Conservation (phyloP, 169 alveolate species). For the Cystoisospora suis region DNA sequence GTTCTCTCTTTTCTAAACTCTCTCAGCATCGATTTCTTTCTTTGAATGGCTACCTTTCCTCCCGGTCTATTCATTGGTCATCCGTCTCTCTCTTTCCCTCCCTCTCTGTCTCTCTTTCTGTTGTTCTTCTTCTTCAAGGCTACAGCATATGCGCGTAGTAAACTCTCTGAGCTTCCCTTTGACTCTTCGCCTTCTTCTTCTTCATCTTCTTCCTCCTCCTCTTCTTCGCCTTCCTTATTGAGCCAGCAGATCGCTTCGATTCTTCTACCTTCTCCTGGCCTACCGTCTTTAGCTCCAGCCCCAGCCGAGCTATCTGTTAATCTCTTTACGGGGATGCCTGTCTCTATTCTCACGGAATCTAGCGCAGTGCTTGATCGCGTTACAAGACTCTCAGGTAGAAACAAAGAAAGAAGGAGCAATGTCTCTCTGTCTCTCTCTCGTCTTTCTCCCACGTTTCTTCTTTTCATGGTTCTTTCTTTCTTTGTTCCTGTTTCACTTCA, state of each 20-base stretch:
- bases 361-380: conserved; percentile 15
- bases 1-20: background rate
- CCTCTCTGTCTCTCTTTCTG: background rate
- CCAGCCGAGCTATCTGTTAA: background rate
- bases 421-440: background rate
- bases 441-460: no score
- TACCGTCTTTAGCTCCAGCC: background rate
- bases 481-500: no score
- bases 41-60: background rate
- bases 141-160: background rate
- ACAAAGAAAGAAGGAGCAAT: background rate
- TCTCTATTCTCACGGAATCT: background rate
- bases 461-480: no score
- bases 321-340: conserved; percentile 27
- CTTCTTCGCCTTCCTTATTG: background rate
- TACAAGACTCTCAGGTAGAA: conserved; percentile 19
- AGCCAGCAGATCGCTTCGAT: background rate
- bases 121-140: background rate
- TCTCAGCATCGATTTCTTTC: background rate
- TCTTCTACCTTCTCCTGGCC: background rate
- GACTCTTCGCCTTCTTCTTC: background rate
- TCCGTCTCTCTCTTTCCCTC: background rate
- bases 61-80: background rate
- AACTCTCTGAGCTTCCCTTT: background rate
- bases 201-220: background rate